phyloP scores from a whole-genome alignment of 2,329 filamentous ascomycete species.

The Paramyrothecium roridum region DNA sequence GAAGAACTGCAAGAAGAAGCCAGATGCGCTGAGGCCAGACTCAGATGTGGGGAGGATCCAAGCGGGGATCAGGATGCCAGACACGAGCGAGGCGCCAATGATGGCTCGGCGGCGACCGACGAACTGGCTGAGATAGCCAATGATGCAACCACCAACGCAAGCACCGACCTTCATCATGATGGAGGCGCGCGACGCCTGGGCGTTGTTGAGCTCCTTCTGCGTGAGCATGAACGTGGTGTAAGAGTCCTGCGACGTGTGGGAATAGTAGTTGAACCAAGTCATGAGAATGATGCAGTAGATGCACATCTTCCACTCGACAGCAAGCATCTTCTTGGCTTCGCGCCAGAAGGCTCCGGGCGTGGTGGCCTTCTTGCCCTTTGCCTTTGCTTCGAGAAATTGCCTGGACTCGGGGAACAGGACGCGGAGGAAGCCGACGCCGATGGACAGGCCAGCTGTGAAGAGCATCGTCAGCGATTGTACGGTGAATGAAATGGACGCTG shows the following conservation, averaged over 20 bases:
- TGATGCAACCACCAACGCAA: slow-evolving; percentile 68
- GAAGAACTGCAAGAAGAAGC: slow-evolving; percentile 69
- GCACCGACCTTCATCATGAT: slow-evolving; percentile 80
- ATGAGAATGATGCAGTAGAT: slow-evolving; percentile 76
- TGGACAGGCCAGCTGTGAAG: slow-evolving; percentile 56
- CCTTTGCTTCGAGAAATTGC: slow-evolving; percentile 70
- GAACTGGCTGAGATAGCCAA: slow-evolving; percentile 74
- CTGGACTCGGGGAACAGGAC: slow-evolving; percentile 70
- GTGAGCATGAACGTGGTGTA: slow-evolving; percentile 79
- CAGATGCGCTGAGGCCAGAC: slow-evolving; percentile 55
- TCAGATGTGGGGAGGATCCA: slow-evolving; percentile 67
- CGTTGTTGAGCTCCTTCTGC: slow-evolving; percentile 66
- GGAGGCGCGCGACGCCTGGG: slow-evolving; percentile 66
- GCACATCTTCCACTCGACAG: slow-evolving; percentile 71
- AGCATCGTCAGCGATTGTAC: background rate
- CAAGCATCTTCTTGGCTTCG: slow-evolving; percentile 66
- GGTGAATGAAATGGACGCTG: no score
- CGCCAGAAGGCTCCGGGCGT: slow-evolving; percentile 59
- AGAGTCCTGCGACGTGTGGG: slow-evolving; percentile 76
- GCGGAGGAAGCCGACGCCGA: slow-evolving; percentile 65
- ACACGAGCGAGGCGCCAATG: slow-evolving; percentile 56
- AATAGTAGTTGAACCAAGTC: slow-evolving; percentile 75
- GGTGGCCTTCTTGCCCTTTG: slow-evolving; percentile 47
- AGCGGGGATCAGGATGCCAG: slow-evolving; percentile 62
- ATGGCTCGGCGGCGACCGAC: slow-evolving; percentile 70